A percentile compares a stretch with the other conserved stretches of the same genome.
Conservation (phyloP, 2,329 filamentous ascomycete species). For the Trichoderma citrinoviride region DNA sequence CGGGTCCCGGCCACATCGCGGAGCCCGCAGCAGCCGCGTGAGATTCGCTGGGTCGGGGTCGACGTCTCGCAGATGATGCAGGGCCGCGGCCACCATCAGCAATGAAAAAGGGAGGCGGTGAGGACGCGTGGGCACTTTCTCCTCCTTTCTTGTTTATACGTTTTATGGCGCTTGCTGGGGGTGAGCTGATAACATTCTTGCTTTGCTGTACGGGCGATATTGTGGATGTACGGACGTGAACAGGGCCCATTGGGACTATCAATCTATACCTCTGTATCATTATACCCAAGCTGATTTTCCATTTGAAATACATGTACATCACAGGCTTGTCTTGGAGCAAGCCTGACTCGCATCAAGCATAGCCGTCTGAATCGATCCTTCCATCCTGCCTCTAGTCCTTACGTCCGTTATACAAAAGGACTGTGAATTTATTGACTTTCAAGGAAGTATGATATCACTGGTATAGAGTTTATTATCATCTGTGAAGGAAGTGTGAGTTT, state of each 20-base stretch:
- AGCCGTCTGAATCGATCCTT: too few species aligned
- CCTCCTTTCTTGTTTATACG: neutral
- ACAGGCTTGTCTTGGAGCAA: neutral
- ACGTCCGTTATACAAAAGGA: too few species aligned
- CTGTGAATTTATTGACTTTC: too few species aligned
- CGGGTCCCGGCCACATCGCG: slow-evolving; percentile 10
- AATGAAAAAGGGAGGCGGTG: neutral
- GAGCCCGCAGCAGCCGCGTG: slow-evolving; percentile 22
- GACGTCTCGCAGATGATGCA: slow-evolving; percentile 27
- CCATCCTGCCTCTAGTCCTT: too few species aligned
- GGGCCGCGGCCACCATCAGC: slow-evolving; percentile 8
- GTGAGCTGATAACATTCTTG: too few species aligned
- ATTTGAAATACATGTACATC: neutral
- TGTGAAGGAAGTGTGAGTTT: too few species aligned
- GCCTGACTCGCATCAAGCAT: too few species aligned
- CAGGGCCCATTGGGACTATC: neutral
- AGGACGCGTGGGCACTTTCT: neutral
- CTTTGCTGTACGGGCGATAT: neutral
- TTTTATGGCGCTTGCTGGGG: neutral
- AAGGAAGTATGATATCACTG: too few species aligned
- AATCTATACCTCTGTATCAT: slow-evolving; percentile 10
- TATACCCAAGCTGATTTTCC: slow-evolving; percentile 15
- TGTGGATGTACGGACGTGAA: neutral
- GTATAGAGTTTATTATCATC: too few species aligned
- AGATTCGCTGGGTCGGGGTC: slow-evolving; percentile 26